Evolutionary conservation across 495 filamentous ascomycete genomes (phyloP).

Genomic region (Daldinia childiae): DNA sequence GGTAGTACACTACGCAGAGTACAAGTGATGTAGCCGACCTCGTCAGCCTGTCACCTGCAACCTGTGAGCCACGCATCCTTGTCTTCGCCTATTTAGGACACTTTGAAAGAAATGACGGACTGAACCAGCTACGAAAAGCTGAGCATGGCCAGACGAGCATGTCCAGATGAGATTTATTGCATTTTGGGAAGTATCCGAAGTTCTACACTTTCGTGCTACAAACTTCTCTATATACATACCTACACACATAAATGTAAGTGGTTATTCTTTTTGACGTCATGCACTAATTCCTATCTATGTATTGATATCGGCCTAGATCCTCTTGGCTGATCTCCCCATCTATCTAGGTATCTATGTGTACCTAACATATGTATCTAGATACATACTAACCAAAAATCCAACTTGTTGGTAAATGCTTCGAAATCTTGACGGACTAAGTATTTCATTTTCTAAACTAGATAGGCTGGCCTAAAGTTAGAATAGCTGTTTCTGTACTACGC

Average conservation of each 20-base stretch:
- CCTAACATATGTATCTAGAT: neutral
- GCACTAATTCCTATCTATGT: conserved; percentile 11
- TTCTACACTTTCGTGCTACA: neutral
- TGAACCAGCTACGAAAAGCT: conserved; percentile 3
- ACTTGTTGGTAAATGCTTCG: conserved; percentile 1
- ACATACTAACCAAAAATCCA: neutral
- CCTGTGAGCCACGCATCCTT: conserved; percentile 15
- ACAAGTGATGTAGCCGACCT: conserved; percentile 34
- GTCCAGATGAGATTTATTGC: neutral
- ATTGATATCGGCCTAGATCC: neutral
- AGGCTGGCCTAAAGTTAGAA: conserved; percentile 4
- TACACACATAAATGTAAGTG: neutral
- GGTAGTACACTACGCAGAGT: conserved; percentile 13
- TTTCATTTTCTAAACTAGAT: conserved; percentile 4
- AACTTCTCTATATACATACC: conserved; percentile 1
- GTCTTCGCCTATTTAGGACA: conserved; percentile 21
- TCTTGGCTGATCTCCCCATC: neutral
- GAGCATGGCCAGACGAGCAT: neutral
- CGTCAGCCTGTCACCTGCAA: conserved; percentile 23
- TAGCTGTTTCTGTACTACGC: neutral
- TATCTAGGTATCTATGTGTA: too few species aligned
- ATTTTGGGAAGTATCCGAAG: neutral
- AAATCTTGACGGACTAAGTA: neutral
- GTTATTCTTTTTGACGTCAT: conserved; percentile 33
- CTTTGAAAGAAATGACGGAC: conserved; percentile 14